Evolutionary conservation across 148 eudicot species (phyloP), one percentile per base, ranked within the genome.

Genomic region (Rhododendron vialii): DNA sequence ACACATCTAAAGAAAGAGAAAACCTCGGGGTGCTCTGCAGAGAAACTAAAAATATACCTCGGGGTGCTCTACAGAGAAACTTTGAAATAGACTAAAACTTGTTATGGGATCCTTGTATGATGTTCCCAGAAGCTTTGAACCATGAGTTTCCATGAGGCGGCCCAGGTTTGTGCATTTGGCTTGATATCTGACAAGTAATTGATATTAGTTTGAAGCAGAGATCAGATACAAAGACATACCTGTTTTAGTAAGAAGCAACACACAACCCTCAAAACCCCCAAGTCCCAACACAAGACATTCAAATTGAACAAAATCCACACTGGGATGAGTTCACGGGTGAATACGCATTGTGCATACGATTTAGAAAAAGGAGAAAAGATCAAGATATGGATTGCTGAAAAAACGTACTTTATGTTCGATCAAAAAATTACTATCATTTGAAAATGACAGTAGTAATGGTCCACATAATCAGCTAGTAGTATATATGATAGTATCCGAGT

Each of bases 31-130:
- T 97, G 90, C 43, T 92, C 87, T 87, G 90, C 93, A 30, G 93
- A 87, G 87, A 93, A 97, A 35, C 87, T 87, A 55, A 48, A 12
- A 78, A 81, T 88, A 71, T 65, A 92, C 99, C 92, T 97, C 91
- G 59, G 98, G 99, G 90, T 97, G 89, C 43, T 93, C 86, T 87
- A 90, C 94, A 30, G 93, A 87, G 87, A 93, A 97, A 30, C 86
- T 87, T 22, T 94, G 95, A 81, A 97, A 93, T 45, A 86, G 88
- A 28, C 84, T 82, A 84, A 89, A 97, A 86, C 99, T 97, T 50
- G 96, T 28, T 38, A 95, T 87, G 6, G 99, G 99, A 90, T 95
- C 95, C 81, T 92, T 86, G 90, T 97, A 97, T 24, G 87, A 82
- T 78, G 83, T 86, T 35, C 99, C 99, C 41, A 97, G 69, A 67